These are phyloP conservation scores for Abrus precatorius DNA, from an alignment of 306 rosid species.

Conservation along the genomic window DNA sequence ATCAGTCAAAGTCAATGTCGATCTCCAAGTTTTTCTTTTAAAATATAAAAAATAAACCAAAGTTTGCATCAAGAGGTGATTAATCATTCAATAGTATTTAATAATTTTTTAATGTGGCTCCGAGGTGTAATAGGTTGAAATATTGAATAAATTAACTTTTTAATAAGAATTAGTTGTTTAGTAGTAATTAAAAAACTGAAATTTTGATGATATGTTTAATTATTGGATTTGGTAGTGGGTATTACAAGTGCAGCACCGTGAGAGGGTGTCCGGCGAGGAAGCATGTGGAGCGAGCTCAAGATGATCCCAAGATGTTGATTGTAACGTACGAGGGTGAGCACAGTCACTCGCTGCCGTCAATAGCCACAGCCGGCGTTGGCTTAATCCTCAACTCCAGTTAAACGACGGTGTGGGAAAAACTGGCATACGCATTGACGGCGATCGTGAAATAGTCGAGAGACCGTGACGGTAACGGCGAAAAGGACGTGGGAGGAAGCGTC, in stretches of 20 bases:
- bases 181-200: too few relatives aligned
- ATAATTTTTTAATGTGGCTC: too few relatives aligned
- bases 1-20: conserved; percentile 35
- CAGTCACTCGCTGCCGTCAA: conserved; percentile 45
- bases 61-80: neutral
- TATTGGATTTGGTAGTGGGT: conserved; percentile 58
- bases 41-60: too few relatives aligned
- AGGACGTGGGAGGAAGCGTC: neutral
- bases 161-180: too few relatives aligned
- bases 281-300: conserved; percentile 78
- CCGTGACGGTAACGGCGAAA: conserved; percentile 35
- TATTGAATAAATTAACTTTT: too few relatives aligned
- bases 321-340: conserved; percentile 57
- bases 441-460: neutral
- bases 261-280: conserved; percentile 87
- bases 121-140: too few relatives aligned
- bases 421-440: neutral
- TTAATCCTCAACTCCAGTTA: neutral
- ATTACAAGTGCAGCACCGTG: conserved; percentile 79
- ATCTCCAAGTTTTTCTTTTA: neutral
- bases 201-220: too few relatives aligned
- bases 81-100: neutral
- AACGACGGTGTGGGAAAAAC: neutral
- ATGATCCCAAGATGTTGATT: conserved; percentile 56
- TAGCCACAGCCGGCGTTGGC: neutral